phyloP scores from a whole-genome alignment of 768 basidiomycete genomes.

The Boletus rubescentipes region DNA sequence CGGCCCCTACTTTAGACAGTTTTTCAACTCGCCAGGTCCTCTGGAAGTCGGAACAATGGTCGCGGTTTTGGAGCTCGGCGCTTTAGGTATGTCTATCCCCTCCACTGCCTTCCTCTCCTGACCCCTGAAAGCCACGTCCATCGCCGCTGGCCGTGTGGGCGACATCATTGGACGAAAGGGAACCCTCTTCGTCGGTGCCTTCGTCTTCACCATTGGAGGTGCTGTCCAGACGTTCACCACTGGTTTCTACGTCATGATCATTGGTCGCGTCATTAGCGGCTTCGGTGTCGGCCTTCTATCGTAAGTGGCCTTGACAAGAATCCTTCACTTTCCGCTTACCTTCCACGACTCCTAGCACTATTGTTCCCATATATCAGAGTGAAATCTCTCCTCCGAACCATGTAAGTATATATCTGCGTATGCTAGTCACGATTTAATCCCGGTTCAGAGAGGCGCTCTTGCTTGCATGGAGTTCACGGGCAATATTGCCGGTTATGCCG shows the following conservation, averaged over 20 bases:
- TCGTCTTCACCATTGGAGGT: slow-evolving; percentile 85
- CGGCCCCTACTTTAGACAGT: slow-evolving; percentile 76
- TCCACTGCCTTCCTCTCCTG: neutral
- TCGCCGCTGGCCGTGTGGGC: slow-evolving; percentile 86
- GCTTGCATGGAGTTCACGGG: slow-evolving; percentile 96
- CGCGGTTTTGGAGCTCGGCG: slow-evolving; percentile 90
- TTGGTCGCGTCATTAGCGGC: slow-evolving; percentile 81
- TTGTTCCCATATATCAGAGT: slow-evolving; percentile 92
- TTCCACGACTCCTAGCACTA: slow-evolving; percentile 55
- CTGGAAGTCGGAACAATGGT: slow-evolving; percentile 91
- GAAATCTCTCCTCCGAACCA: slow-evolving; percentile 94
- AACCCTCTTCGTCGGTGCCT: slow-evolving; percentile 79
- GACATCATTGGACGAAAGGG: slow-evolving; percentile 84
- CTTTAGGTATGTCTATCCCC: slow-evolving; percentile 61
- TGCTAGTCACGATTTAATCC: slow-evolving; percentile 1
- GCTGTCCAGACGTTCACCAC: slow-evolving; percentile 79
- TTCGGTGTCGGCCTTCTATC: slow-evolving; percentile 89
- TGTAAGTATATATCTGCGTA: slow-evolving; percentile 40
- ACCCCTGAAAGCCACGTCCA: slow-evolving; percentile 65
- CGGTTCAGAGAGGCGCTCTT: slow-evolving; percentile 73
- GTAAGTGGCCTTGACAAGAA: slow-evolving; percentile 42
- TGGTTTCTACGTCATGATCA: slow-evolving; percentile 77
- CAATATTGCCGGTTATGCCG: slow-evolving; percentile 88
- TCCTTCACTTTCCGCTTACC: slow-evolving; percentile 3
- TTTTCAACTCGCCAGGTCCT: slow-evolving; percentile 75